Percentiles rank a stretch among this genome's conserved stretches.
phyloP scores from a whole-genome alignment of 306 rosid species.

The Datisca glomerata region DNA sequence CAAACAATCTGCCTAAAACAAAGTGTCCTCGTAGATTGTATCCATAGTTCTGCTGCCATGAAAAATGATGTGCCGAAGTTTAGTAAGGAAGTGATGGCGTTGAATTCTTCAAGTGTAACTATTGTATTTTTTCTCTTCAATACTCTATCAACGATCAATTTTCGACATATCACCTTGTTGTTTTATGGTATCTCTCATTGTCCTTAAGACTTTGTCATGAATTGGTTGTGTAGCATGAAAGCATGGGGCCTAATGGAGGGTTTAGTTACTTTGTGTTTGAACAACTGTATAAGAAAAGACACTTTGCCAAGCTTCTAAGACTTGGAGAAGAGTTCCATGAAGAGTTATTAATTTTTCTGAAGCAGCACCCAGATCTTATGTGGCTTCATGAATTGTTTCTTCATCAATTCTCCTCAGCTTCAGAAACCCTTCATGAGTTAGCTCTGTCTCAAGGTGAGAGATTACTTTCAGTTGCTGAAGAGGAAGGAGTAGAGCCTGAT shows the following conservation, averaged over 20 bases:
- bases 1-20: too few relatives aligned
- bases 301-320: conserved; percentile 77
- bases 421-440: conserved; percentile 72
- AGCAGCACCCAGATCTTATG: conserved; percentile 71
- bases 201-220: conserved; percentile 13
- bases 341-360: conserved; percentile 64
- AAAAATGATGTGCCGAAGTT: too few relatives aligned
- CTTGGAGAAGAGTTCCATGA: conserved; percentile 94
- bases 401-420: conserved; percentile 73
- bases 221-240: conserved; percentile 64
- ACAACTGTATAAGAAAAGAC: conserved; percentile 57
- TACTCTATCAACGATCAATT: too few relatives aligned
- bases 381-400: conserved; percentile 97
- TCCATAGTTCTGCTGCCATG: too few relatives aligned
- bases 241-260: conserved; percentile 92
- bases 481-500: conserved; percentile 27
- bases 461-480: conserved; percentile 33
- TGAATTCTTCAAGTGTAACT: too few relatives aligned
- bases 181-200: conserved; percentile 8
- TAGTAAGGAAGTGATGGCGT: too few relatives aligned
- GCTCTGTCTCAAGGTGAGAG: conserved; percentile 59
- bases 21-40: too few relatives aligned
- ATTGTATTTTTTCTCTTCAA: too few relatives aligned
- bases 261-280: conserved; percentile 70
- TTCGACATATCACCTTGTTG: conserved; percentile 1